Base-by-base conservation (phyloP, 2,329 filamentous ascomycete species). In the Ceratocystis ficicola region DNA sequence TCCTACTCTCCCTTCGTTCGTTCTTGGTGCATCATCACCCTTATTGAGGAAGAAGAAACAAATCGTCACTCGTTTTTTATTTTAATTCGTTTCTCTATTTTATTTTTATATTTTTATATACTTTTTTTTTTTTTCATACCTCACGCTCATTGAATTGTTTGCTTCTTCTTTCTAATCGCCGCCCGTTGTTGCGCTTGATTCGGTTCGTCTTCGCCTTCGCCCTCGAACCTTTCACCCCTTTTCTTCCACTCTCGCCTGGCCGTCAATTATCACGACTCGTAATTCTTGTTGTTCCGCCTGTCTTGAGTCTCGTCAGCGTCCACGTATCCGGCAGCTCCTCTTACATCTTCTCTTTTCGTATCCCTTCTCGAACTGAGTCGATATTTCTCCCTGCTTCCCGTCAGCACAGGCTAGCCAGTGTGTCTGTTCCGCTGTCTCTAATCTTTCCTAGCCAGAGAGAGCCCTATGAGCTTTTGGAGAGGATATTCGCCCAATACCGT, bases 81-180 rank as follows among this genome's bases (percentile, higher is more conserved):
- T 41, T 41, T 41, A 15, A 5, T 41, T 41, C 36, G 15, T 41
- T 41, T 41, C 36, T 41, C 36, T 41, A 41, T 41, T 41, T 15
- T 41, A 48, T 30, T 36, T 60, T 20, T 46, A 46, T 25, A 48
- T 57, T 46, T 50, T 20, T 50, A n/a, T 30, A 25, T 41, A 20
- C 46, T 65, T 61, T 57, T 50, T 61, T 60, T 36, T 30, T 22
- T 36, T 59, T 44, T 62, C 32, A 48, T 22, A 48, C 25, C 52
- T 41, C 48, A 22, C 52, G n/a, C 32, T 48, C 44, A 17, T 52
- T 44, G 22, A 15, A 41, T 41, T 41, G 36, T 15, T 41, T 41
- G 36, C 22, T 22, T 44, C 25, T 32, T 28, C 25, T 20, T n/a
- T 30, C 46, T 36, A 55, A 57, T 52, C 30, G n/a, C 48, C 48